A percentile compares a stretch with the other conserved stretches of the same genome.
phyloP scores from a whole-genome alignment of 805 yeast species.

The Yarrowia keelungensis region DNA sequence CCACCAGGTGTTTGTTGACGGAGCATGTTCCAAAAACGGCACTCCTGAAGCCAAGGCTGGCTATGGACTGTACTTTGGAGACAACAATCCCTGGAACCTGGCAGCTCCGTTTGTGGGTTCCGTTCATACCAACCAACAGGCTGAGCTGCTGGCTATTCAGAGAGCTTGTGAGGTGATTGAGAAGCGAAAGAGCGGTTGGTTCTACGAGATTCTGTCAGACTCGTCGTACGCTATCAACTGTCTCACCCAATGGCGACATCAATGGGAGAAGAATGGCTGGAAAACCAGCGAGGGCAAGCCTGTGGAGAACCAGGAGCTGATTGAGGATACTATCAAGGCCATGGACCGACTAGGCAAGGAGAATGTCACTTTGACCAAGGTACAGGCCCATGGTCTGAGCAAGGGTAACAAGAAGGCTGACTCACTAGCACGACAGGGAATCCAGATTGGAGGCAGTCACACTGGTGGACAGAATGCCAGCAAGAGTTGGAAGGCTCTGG shows the following conservation, averaged over 20 bases:
- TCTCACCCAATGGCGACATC: background rate
- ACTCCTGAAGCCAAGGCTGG: background rate
- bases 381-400: background rate
- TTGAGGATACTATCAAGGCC: background rate
- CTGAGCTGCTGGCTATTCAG: background rate
- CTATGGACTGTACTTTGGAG: background rate
- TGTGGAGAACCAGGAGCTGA: background rate
- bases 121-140: background rate
- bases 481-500: background rate
- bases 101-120: background rate
- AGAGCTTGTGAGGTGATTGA: background rate
- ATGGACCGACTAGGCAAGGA: background rate
- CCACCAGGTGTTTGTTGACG: conserved; percentile 10
- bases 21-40: background rate
- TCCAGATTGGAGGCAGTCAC: background rate
- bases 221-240: background rate
- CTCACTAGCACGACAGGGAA: background rate
- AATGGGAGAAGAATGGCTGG: conserved; percentile 4
- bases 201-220: background rate
- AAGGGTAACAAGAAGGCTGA: background rate
- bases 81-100: background rate
- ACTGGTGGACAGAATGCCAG: background rate
- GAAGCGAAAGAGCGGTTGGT: too few species aligned
- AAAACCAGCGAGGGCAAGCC: background rate
- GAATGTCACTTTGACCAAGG: background rate